These are phyloP conservation scores for Saxispiralis lemnorum DNA, from an alignment of 495 filamentous ascomycete species.

Conservation along the genomic window DNA sequence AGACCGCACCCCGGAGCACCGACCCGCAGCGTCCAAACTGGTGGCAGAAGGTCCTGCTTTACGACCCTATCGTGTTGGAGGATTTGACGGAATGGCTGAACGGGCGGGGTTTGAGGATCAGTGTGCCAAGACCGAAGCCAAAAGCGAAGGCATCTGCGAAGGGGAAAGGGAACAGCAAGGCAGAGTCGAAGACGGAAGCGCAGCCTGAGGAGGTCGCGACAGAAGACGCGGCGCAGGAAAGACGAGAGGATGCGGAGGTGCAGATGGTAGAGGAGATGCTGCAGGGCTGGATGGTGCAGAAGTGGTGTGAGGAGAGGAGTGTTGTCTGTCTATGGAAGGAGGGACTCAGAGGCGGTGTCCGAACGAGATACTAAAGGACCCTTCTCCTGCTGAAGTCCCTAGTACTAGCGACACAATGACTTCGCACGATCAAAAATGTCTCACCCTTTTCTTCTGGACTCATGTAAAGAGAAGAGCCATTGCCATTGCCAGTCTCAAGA, in stretches of 20 bases:
- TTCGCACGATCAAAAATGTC: too few relatives aligned
- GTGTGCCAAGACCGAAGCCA: slow-evolving; percentile 1
- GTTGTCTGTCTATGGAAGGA: slow-evolving; percentile 20
- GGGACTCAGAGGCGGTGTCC: slow-evolving; percentile 11
- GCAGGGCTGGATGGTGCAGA: slow-evolving; percentile 40
- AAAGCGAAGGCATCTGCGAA: neutral
- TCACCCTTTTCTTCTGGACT: too few relatives aligned
- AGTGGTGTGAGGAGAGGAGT: slow-evolving; percentile 61
- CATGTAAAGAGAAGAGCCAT: too few relatives aligned
- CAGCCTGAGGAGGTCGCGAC: slow-evolving; percentile 1
- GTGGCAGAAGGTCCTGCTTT: slow-evolving; percentile 85
- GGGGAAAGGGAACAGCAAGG: slow-evolving; percentile 5
- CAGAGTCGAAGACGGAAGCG: slow-evolving; percentile 8
- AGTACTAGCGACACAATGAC: too few relatives aligned
- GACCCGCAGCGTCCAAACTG: slow-evolving; percentile 42
- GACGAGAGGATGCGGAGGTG: neutral
- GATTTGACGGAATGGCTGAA: slow-evolving; percentile 77
- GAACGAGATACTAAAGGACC: slow-evolving; percentile 4
- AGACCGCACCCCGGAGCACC: slow-evolving; percentile 30
- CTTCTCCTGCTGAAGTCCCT: too few relatives aligned
- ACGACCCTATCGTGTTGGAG: slow-evolving; percentile 79
- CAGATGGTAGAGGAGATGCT: slow-evolving; percentile 52
- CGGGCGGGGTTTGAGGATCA: slow-evolving; percentile 37
- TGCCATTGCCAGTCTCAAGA: too few relatives aligned
- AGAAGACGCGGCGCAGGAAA: neutral